Evolutionary conservation across 345 rosid genomes (phyloP).

Genomic region (Euphorbia peplus): DNA sequence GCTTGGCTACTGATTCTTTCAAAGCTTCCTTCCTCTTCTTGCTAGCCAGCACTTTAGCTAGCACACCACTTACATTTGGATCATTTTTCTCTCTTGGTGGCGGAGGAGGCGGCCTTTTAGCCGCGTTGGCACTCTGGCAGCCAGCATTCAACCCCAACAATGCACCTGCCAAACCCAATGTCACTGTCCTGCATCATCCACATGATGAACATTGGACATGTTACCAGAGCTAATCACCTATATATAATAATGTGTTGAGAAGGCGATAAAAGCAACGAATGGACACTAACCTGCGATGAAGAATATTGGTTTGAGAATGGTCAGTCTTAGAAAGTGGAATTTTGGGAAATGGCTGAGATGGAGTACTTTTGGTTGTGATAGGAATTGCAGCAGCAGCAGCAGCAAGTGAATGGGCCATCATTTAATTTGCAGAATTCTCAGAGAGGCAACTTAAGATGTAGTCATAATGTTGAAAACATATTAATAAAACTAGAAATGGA

Average conservation of each 20-base stretch:
- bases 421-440: too few species aligned
- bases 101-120: conserved; percentile 63
- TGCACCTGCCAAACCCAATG: conserved; percentile 44
- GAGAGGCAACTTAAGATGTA: too few species aligned
- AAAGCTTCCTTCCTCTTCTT: conserved; percentile 54
- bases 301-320: conserved; percentile 18
- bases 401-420: conserved; percentile 45
- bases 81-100: conserved; percentile 59
- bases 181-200: conserved; percentile 32
- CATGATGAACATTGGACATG: too few species aligned
- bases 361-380: conserved; percentile 13
- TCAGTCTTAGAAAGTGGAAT: conserved; percentile 3
- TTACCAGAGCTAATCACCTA: too few species aligned
- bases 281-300: conserved; percentile 43
- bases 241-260: too few species aligned
- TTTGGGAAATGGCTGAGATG: conserved; percentile 22
- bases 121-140: conserved; percentile 45
- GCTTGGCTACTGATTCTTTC: conserved; percentile 47
- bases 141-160: conserved; percentile 43
- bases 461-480: neutral
- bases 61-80: conserved; percentile 72
- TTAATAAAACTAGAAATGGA: conserved; percentile 9
- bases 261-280: too few species aligned
- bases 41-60: conserved; percentile 82
- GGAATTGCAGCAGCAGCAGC: conserved; percentile 23